Conservation (phyloP, 2,329 filamentous ascomycete genomes). For the Pyricularia pennisetigena region DNA sequence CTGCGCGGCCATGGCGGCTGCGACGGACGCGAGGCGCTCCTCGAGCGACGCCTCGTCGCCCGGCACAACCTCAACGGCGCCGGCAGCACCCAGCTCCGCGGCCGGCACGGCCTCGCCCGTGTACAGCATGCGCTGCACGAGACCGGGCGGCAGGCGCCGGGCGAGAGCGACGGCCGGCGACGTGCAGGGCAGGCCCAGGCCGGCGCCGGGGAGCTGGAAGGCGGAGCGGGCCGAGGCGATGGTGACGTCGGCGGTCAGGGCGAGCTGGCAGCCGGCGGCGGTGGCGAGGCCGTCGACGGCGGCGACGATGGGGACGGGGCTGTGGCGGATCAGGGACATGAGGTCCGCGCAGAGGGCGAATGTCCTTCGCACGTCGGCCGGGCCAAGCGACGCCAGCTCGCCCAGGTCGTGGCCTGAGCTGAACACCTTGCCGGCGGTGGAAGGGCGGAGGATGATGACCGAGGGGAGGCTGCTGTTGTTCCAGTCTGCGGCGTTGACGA, state of each 20-base stretch:
- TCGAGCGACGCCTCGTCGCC: slow-evolving; percentile 14
- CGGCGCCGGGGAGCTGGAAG: slow-evolving; percentile 19
- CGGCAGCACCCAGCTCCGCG: slow-evolving; percentile 11
- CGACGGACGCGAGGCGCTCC: slow-evolving; percentile 15
- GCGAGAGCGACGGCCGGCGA: slow-evolving; percentile 18
- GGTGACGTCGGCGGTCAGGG: slow-evolving; percentile 19
- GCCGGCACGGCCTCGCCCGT: slow-evolving; percentile 17
- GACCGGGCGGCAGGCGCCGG: slow-evolving; percentile 13
- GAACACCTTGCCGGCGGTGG: slow-evolving; percentile 16
- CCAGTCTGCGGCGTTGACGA: slow-evolving; percentile 16
- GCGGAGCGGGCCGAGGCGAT: slow-evolving; percentile 13
- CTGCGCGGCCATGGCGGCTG: slow-evolving; percentile 11
- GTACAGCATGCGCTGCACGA: slow-evolving; percentile 19
- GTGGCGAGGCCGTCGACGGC: slow-evolving; percentile 21
- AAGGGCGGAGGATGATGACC: slow-evolving; percentile 20
- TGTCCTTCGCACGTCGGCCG: slow-evolving; percentile 10
- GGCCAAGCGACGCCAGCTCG: slow-evolving; percentile 12
- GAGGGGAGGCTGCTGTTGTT: slow-evolving; percentile 15
- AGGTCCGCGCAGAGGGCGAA: slow-evolving; percentile 21
- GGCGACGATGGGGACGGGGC: slow-evolving; percentile 19
- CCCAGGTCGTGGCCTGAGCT: slow-evolving; percentile 21
- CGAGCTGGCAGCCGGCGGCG: slow-evolving; percentile 22
- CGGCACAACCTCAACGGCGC: slow-evolving; percentile 16
- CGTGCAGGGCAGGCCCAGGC: slow-evolving; percentile 21
- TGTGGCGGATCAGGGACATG: slow-evolving; percentile 20